Evolutionary conservation across 2,329 filamentous ascomycete genomes (phyloP), one percentile per base, ranked within the genome.

Genomic region (Metarhizium brunneum): DNA sequence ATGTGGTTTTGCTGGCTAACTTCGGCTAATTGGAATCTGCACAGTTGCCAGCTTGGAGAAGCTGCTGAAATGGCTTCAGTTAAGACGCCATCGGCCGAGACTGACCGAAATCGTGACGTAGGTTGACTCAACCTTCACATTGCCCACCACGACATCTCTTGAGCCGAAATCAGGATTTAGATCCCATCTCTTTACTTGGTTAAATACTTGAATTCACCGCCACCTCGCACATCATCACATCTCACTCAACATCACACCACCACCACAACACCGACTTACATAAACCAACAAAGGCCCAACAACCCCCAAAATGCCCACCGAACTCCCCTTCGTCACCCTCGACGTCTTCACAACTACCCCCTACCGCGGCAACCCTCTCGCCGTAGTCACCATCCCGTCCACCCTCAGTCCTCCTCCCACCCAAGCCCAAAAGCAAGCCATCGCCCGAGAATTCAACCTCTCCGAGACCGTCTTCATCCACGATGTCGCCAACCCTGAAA

Each of bases 401-500:
- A 58, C 70, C 13, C 56, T 64, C 18, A 59, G 63, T 29, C 67
- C 68, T n/a, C 62, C 63, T 14, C 69, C 84, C 25, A 73, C 73
- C 2, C 76, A 81, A 61, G 65, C 70, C 2, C 74, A 77, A 63
- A 85, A 86, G 64, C 81, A 83, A 63, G 64, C 69, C 58, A 78
- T 86, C 58, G 81, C 83, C 47, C 71, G 74, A 55, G 83, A 86
- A 67, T 85, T 86, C 71, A 83, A 83, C 67, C 78, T 83, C 62
- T 83, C 80, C 52, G 82, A 85, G 67, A 85, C 82, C 0, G 79
- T 84, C 50, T 86, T 86, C 63, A 68, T 85, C 38, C 80, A 85
- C 68, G 75, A 78, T 51, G 59, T 66, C 50, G 62, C 67, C 32
- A 68, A 71, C 50, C 59, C 64, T 25, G 56, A 60, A 13, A 65